Evolutionary conservation across 768 basidiomycete genomes (phyloP).

Genomic region (Xanthoconium purpureum): DNA sequence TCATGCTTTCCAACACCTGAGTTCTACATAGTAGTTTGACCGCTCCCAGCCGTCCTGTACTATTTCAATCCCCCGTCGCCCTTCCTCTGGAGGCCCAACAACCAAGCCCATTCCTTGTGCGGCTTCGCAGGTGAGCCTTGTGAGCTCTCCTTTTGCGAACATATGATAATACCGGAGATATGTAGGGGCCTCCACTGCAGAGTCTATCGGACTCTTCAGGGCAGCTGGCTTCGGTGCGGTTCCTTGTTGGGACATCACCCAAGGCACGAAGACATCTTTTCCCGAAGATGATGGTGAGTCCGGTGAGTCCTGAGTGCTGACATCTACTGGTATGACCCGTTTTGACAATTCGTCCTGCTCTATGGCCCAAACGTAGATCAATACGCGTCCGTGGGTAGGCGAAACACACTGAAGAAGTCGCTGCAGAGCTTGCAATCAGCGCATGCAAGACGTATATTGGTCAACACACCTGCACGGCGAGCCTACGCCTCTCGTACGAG

Average conservation of each 20-base stretch:
- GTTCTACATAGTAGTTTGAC: constrained; percentile 84
- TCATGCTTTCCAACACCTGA: constrained; percentile 56
- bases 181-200: constrained; percentile 31
- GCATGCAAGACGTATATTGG: neutral
- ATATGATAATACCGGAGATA: constrained; percentile 96
- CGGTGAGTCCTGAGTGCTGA: neutral
- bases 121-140: constrained; percentile 57
- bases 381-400: constrained; percentile 65
- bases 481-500: constrained; percentile 66
- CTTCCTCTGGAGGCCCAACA: constrained; percentile 39
- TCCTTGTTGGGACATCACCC: constrained; percentile 56
- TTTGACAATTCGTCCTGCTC: constrained; percentile 89
- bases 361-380: constrained; percentile 97
- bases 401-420: constrained; percentile 64
- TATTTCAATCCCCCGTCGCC: constrained; percentile 55
- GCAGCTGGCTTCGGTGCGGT: constrained; percentile 14
- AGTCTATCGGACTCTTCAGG: too few relatives aligned
- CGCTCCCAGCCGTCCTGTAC: constrained; percentile 80
- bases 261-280: constrained; percentile 88
- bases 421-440: constrained; percentile 33
- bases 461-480: constrained; percentile 65
- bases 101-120: constrained; percentile 53
- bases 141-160: constrained; percentile 81
- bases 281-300: constrained; percentile 34
- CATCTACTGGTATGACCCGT: constrained; percentile 49